phyloP scores from a whole-genome alignment of 306 rosid genomes.

The Ceratonia siliqua region DNA sequence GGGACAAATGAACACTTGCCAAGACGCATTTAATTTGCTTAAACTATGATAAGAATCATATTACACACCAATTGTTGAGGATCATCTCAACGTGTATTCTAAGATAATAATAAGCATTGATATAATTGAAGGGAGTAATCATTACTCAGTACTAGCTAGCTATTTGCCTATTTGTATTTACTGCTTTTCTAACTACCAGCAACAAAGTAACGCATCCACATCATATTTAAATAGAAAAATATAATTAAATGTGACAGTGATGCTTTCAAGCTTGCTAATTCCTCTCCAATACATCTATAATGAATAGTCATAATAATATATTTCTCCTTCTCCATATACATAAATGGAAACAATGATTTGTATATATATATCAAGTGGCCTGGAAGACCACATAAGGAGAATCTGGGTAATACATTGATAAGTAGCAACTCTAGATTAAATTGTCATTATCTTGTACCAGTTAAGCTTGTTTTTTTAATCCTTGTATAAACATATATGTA shows the following conservation, averaged over 20 bases:
- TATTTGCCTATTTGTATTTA: slow-evolving; percentile 27
- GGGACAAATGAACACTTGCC: too few species aligned
- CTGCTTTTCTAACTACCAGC: slow-evolving; percentile 38
- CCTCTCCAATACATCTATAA: too few species aligned
- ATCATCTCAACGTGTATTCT: slow-evolving; percentile 7
- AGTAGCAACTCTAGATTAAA: slow-evolving; percentile 15
- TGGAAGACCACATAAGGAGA: slow-evolving; percentile 27
- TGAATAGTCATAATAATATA: slow-evolving; percentile 13
- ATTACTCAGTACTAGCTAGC: not conserved
- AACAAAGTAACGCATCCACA: slow-evolving; percentile 29
- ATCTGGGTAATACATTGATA: slow-evolving; percentile 24
- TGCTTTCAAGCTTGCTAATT: slow-evolving; percentile 19
- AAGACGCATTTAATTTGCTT: slow-evolving; percentile 27
- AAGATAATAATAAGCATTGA: slow-evolving; percentile 25
- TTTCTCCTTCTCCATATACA: not conserved
- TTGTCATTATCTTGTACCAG: slow-evolving; percentile 12
- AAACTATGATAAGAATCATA: slow-evolving; percentile 1
- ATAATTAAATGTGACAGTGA: slow-evolving; percentile 40
- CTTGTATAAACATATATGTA: too few species aligned
- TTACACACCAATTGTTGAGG: slow-evolving; percentile 15
- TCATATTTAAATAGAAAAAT: slow-evolving; percentile 35
- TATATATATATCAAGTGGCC: not conserved
- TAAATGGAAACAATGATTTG: slow-evolving; percentile 20
- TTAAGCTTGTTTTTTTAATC: too few species aligned
- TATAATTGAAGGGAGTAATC: slow-evolving; percentile 17